These are phyloP conservation scores for Talaromyces nanjingensis DNA, from an alignment of 495 filamentous ascomycete genomes.

Conservation along the genomic window DNA sequence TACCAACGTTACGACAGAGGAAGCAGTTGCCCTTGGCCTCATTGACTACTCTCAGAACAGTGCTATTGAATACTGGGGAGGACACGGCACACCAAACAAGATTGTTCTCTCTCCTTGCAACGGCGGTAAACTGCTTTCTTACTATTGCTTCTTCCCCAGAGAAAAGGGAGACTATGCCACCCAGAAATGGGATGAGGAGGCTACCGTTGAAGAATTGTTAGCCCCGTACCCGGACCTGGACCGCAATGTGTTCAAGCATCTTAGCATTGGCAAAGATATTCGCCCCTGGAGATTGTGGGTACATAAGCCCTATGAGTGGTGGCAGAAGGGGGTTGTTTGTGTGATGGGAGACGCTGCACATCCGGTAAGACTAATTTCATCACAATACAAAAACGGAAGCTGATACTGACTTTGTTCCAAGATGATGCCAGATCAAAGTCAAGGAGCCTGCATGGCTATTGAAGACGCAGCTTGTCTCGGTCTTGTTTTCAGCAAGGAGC, in stretches of 20 bases:
- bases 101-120: constrained; percentile 44
- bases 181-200: constrained; percentile 35
- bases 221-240: constrained; percentile 39
- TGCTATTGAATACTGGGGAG: constrained; percentile 44
- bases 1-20: constrained; percentile 35
- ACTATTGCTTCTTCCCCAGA: constrained; percentile 45
- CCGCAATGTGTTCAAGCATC: constrained; percentile 28
- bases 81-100: constrained; percentile 41
- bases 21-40: constrained; percentile 33
- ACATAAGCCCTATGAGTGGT: constrained; percentile 39
- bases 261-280: constrained; percentile 37
- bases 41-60: constrained; percentile 36
- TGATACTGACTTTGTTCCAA: background rate
- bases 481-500: constrained; percentile 34
- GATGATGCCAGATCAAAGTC: constrained; percentile 48
- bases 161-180: constrained; percentile 32
- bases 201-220: constrained; percentile 34
- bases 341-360: constrained; percentile 35
- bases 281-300: constrained; percentile 44
- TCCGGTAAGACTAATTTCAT: constrained; percentile 15
- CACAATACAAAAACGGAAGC: background rate
- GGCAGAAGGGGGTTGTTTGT: constrained; percentile 25
- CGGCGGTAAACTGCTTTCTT: constrained; percentile 37
- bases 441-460: constrained; percentile 45
- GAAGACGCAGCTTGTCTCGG: constrained; percentile 44